Evolutionary conservation across 2,329 filamentous ascomycete genomes (phyloP).

Genomic region (Fusarium chlamydosporum): DNA sequence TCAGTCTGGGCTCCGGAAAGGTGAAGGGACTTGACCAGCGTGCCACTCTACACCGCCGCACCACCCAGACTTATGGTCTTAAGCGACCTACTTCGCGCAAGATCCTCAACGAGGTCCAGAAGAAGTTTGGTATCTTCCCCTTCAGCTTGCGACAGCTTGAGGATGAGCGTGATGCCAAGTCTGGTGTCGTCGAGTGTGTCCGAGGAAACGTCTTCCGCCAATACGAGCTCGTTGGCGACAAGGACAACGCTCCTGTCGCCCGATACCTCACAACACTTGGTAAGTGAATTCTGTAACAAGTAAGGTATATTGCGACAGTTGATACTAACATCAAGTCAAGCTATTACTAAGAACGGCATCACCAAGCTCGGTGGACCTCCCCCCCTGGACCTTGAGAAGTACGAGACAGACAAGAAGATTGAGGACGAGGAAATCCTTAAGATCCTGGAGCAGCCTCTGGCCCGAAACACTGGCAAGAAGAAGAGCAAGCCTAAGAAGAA

Average conservation of each 20-base stretch:
- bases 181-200: slow-evolving; percentile 94
- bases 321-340: slow-evolving; percentile 61
- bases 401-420: slow-evolving; percentile 98
- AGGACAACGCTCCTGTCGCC: slow-evolving; percentile 87
- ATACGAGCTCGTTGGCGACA: slow-evolving; percentile 96
- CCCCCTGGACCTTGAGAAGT: slow-evolving; percentile 81
- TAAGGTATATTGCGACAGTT: not conserved
- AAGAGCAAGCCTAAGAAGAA: slow-evolving; percentile 90
- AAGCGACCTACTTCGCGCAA: slow-evolving; percentile 96
- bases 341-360: slow-evolving; percentile 97
- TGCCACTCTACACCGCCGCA: slow-evolving; percentile 92
- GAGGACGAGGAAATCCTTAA: slow-evolving; percentile 94
- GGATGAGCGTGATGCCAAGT: slow-evolving; percentile 96
- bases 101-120: slow-evolving; percentile 92
- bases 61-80: slow-evolving; percentile 89
- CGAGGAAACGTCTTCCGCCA: slow-evolving; percentile 92
- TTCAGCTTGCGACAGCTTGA: slow-evolving; percentile 98
- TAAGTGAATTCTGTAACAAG: slow-evolving; percentile 66
- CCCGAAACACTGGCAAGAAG: slow-evolving; percentile 90
- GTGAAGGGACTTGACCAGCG: slow-evolving; percentile 92
- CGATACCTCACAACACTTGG: slow-evolving; percentile 92
- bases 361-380: slow-evolving; percentile 86
- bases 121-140: slow-evolving; percentile 97
- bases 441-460: slow-evolving; percentile 89
- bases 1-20: slow-evolving; percentile 92